These are phyloP conservation scores for Barnettozyma vustinii DNA, from an alignment of 805 yeast species.

Conservation along the genomic window DNA sequence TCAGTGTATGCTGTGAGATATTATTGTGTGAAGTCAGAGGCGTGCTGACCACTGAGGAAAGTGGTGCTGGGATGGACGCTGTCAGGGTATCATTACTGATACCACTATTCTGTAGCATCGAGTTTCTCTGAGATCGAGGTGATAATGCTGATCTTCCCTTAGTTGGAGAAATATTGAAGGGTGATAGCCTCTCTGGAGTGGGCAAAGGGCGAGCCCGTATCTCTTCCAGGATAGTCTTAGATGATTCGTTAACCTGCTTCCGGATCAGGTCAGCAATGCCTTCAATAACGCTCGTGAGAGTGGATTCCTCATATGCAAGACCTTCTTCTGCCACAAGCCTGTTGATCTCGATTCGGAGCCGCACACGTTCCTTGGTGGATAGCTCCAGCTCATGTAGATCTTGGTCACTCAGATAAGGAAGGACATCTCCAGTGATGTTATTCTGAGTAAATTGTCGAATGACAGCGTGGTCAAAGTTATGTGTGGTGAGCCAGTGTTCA, in stretches of 20 bases:
- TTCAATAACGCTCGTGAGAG: slow-evolving; percentile 9
- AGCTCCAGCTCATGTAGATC: slow-evolving; percentile 76
- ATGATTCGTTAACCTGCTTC: slow-evolving; percentile 8
- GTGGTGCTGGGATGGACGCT: slow-evolving; percentile 1
- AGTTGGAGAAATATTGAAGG: slow-evolving; percentile 28
- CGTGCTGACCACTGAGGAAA: slow-evolving; percentile 9
- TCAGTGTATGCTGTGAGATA: not conserved
- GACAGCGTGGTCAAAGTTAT: slow-evolving; percentile 15
- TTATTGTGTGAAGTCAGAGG: not conserved
- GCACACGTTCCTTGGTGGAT: slow-evolving; percentile 47
- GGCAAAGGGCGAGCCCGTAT: slow-evolving; percentile 19
- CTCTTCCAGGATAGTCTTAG: slow-evolving; percentile 14
- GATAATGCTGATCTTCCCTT: slow-evolving; percentile 1
- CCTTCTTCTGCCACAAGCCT: slow-evolving; percentile 33
- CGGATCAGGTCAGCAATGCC: slow-evolving; percentile 15
- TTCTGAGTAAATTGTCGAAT: slow-evolving; percentile 40
- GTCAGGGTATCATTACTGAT: not conserved
- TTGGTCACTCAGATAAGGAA: slow-evolving; percentile 61
- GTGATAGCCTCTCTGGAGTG: slow-evolving; percentile 23
- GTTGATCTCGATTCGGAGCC: slow-evolving; percentile 54
- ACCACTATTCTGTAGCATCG: slow-evolving; percentile 3
- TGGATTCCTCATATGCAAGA: slow-evolving; percentile 9
- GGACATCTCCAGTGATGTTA: slow-evolving; percentile 66
- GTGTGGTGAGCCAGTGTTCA: slow-evolving; percentile 20
- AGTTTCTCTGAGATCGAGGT: slow-evolving; percentile 9